Base-by-base conservation (phyloP, 352 stramenopile genomes). In the Lagenidium sp. region DNA sequence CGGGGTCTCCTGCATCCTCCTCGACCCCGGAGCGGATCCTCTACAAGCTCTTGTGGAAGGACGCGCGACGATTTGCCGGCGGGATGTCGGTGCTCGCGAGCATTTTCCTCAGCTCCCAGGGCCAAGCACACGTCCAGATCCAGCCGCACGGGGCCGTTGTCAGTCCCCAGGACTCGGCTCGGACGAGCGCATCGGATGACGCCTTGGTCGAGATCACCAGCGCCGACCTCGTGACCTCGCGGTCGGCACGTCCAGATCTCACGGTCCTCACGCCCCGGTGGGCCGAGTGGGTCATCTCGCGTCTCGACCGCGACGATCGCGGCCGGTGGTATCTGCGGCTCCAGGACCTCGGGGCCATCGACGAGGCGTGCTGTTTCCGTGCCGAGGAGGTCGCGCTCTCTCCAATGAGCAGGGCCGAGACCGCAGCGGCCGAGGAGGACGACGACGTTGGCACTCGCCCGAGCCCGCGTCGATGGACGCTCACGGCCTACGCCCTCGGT, bases 301-400 rank as follows among this genome's bases (percentile, higher is more conserved):
- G 54, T 0, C 16, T 63, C 12, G 39, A 54, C 31, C 22, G 44
- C 39, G 54, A 57, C 40, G 36, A 18, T 4, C 31, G 40, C 22
- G 43, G 47, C n/a, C 31, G 30, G 8, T 56, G 53, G 53, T 62
- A 54, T 22, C n/a, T 62, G 18, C 41, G 47, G 0, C 37, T 62
- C 3, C 41, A 55, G 28, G 37, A 51, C 24, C 51, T 61, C 29
- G 20, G 23, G 4, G 28, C 26, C 2, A 55, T 54, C 36, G 43
- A 37, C 15, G 44, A 50, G 11, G 28, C 28, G 3, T 64, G 43
- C 26, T 44, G 54, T 18, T 55, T 52, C 22, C n/a, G n/a, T n/a
- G 32, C 22, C 4, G 52, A 47, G 0, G 45, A 60, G 12, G 36
- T 59, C n/a, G 16, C 20, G 13, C 15, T 63, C 12, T 13, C 43